phyloP scores from a whole-genome alignment of 805 yeast genomes.

The Yamadazyma akitaensis region DNA sequence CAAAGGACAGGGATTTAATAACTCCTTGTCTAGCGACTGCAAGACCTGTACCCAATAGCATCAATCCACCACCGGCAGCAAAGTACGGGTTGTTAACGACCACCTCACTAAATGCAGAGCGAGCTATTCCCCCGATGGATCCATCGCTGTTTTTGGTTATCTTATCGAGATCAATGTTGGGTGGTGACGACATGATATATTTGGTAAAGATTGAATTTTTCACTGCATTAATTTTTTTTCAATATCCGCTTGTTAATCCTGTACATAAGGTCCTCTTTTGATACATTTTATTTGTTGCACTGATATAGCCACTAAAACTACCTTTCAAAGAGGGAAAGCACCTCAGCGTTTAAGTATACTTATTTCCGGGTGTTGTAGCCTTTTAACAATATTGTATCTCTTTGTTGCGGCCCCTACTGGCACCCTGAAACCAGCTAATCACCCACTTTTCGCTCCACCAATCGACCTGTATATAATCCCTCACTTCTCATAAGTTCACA shows the following conservation, averaged over 20 bases:
- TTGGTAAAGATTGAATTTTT: not conserved
- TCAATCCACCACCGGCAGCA: slow-evolving; percentile 97
- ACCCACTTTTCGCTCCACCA: too few relatives aligned
- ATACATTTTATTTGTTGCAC: not conserved
- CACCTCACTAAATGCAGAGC: slow-evolving; percentile 47
- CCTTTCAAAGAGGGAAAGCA: too few relatives aligned
- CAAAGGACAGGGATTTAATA: slow-evolving; percentile 57
- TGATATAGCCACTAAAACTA: not conserved
- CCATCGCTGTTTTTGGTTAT: slow-evolving; percentile 39
- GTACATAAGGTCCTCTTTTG: not conserved
- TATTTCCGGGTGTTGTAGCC: too few relatives aligned
- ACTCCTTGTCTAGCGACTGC: slow-evolving; percentile 74
- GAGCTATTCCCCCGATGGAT: slow-evolving; percentile 23
- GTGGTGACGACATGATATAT: slow-evolving; percentile 6
- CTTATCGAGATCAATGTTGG: slow-evolving; percentile 32
- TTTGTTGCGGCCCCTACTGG: too few relatives aligned
- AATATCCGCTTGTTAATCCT: not conserved
- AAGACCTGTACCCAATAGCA: slow-evolving; percentile 88
- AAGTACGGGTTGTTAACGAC: slow-evolving; percentile 84
- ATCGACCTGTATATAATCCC: not conserved
- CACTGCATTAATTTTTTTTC: not conserved
- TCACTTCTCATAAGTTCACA: not conserved
- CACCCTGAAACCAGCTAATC: too few relatives aligned
- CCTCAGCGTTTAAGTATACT: too few relatives aligned
- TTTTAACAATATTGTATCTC: too few relatives aligned